A percentile compares a stretch with the other conserved stretches of the same genome.
phyloP scores from a whole-genome alignment of 768 basidiomycete genomes.

The Lyophyllum shimeji region DNA sequence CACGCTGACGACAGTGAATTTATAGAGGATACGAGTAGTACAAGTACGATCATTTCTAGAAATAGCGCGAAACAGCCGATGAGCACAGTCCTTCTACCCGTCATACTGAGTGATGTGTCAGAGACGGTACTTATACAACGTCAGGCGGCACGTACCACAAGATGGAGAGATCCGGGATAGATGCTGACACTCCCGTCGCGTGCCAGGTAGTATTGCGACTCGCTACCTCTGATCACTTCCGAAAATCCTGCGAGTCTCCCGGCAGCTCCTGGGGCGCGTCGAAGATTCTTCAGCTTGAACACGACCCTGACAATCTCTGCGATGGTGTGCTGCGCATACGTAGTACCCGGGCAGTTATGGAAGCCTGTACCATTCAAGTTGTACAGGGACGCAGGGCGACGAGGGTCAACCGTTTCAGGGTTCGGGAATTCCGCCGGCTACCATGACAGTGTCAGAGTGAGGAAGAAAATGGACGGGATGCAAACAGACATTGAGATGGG shows the following conservation, averaged over 20 bases:
- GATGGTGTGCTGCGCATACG: slow-evolving; percentile 36
- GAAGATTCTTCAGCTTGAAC: slow-evolving; percentile 43
- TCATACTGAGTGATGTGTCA: background rate
- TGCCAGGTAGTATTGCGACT: slow-evolving; percentile 31
- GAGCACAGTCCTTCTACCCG: background rate
- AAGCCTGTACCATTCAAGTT: slow-evolving; percentile 36
- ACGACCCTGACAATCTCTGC: slow-evolving; percentile 46
- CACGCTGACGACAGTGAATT: too few species aligned
- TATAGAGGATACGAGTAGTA: too few species aligned
- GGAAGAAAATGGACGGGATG: background rate
- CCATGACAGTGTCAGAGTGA: background rate
- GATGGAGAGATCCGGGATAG: slow-evolving; percentile 38
- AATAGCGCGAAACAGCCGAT: background rate
- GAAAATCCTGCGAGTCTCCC: slow-evolving; percentile 37
- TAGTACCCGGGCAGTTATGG: slow-evolving; percentile 38
- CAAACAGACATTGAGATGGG: slow-evolving; percentile 38
- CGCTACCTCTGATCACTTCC: slow-evolving; percentile 30
- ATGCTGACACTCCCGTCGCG: slow-evolving; percentile 32
- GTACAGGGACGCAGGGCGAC: slow-evolving; percentile 30
- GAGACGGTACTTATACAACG: background rate
- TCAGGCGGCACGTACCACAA: slow-evolving; percentile 25
- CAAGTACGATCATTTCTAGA: too few species aligned
- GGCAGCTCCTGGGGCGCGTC: slow-evolving; percentile 37
- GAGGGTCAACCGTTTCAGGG: slow-evolving; percentile 37
- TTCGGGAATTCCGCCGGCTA: slow-evolving; percentile 44